A percentile compares a stretch with the other conserved stretches of the same genome.
phyloP scores from a whole-genome alignment of 331 rosid species.

The Acacia concinna region DNA sequence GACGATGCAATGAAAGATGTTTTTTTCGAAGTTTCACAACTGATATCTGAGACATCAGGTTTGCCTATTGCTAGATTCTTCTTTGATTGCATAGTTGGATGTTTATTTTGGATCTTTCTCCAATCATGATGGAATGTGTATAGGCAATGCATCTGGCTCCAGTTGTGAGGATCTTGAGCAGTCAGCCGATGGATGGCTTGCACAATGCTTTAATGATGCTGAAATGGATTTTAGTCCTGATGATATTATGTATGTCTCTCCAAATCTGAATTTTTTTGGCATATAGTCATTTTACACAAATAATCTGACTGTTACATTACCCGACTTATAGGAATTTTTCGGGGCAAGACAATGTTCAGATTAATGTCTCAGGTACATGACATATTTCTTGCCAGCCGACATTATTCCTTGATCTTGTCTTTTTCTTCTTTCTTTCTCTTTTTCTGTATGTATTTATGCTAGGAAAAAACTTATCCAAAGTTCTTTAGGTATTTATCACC shows the following conservation, averaged over 20 bases:
- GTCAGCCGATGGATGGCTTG: slow-evolving; percentile 65
- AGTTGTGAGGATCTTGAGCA: slow-evolving; percentile 50
- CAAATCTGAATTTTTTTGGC: slow-evolving; percentile 3
- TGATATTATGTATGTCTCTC: slow-evolving; percentile 52
- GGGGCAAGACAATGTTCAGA: slow-evolving; percentile 43
- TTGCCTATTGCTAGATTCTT: slow-evolving; percentile 21
- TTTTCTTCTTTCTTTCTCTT: not conserved
- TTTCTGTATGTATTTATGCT: not conserved
- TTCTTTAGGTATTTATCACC: not conserved
- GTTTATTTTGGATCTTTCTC: slow-evolving; percentile 12
- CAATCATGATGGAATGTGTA: slow-evolving; percentile 14
- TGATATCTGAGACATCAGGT: slow-evolving; percentile 52
- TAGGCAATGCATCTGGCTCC: slow-evolving; percentile 50
- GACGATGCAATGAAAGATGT: slow-evolving; percentile 42
- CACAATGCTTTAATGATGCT: slow-evolving; percentile 58
- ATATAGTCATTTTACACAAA: not conserved
- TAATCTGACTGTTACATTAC: slow-evolving; percentile 35
- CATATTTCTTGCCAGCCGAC: not conserved
- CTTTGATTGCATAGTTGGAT: not conserved
- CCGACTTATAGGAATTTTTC: slow-evolving; percentile 50
- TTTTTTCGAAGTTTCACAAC: slow-evolving; percentile 44
- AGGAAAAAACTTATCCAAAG: not conserved
- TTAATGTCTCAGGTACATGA: slow-evolving; percentile 51
- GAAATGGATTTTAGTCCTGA: slow-evolving; percentile 54
- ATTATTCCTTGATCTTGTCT: slow-evolving; percentile 3